A percentile compares a stretch with the other conserved stretches of the same genome.
Evolutionary conservation across 495 filamentous ascomycete genomes (phyloP).

Genomic region (Penicillium ochrochloron): DNA sequence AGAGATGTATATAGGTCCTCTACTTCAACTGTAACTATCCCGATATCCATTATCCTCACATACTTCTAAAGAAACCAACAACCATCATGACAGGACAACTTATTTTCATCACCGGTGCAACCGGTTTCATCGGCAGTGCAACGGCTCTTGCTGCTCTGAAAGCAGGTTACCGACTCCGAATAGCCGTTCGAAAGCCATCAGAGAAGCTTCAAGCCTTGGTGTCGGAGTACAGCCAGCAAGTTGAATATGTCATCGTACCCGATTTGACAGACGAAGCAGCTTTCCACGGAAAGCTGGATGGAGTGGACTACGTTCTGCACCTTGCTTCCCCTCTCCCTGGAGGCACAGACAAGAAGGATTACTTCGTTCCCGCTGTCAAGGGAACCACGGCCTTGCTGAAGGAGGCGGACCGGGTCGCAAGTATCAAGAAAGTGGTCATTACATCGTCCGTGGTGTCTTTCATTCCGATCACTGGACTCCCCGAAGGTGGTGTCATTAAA

Average conservation of each 20-base stretch:
- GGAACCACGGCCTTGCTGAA: slow-evolving; percentile 38
- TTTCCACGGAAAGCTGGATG: slow-evolving; percentile 36
- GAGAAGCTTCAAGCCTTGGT: slow-evolving; percentile 28
- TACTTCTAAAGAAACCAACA: background rate
- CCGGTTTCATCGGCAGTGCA: slow-evolving; percentile 48
- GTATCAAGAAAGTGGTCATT: slow-evolving; percentile 43
- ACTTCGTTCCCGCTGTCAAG: slow-evolving; percentile 38
- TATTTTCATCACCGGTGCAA: slow-evolving; percentile 53
- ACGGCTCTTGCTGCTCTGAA: slow-evolving; percentile 44
- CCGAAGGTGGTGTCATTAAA: slow-evolving; percentile 31
- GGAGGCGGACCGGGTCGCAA: slow-evolving; percentile 33
- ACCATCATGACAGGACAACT: slow-evolving; percentile 14
- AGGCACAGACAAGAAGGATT: slow-evolving; percentile 32
- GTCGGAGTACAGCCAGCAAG: slow-evolving; percentile 17
- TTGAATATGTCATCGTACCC: slow-evolving; percentile 38
- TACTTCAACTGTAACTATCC: background rate
- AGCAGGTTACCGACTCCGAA: slow-evolving; percentile 43
- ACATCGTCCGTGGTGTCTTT: slow-evolving; percentile 40
- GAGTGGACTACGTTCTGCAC: slow-evolving; percentile 45
- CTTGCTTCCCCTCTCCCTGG: slow-evolving; percentile 44
- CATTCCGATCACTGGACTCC: slow-evolving; percentile 32
- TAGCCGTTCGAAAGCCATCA: slow-evolving; percentile 38
- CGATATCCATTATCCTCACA: background rate
- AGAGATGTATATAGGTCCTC: slow-evolving; percentile 9
- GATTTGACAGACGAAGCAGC: slow-evolving; percentile 38